Evolutionary conservation across 73 alveolate species (phyloP), one percentile per base, ranked within the genome.

Genomic region (Breviolum minutum): DNA sequence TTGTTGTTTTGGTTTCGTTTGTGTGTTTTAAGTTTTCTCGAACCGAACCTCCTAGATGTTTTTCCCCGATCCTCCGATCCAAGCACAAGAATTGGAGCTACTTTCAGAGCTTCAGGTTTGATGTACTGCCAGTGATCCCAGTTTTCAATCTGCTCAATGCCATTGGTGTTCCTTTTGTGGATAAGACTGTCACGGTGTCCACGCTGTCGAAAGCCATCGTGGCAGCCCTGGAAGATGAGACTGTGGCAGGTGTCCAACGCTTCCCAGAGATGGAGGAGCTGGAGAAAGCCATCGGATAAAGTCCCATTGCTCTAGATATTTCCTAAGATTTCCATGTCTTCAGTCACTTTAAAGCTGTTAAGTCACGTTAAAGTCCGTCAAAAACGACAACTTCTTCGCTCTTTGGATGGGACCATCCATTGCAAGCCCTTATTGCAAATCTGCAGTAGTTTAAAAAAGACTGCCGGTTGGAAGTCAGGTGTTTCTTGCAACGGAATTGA

Each of bases 201-300:
- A 92, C 98, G 63, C 98, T 92, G 22, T 94, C 99, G 30, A 94
- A 80, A 63, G 99, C 99, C 94, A 94, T 94, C 85, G 99, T 94
- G 63, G 99, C 99, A 20, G 99, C 76, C 66, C 71, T 94, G n/a
- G 99, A 94, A 84, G 94, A 94, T 48, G 99, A 94, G 61, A 63
- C 76, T 54, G 99, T 94, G 27, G 7, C 80, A 64, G 99, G 99
- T 26, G 99, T 94, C 54, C 99, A 94, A 69, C 92, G 99, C 70
- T 94, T 77, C 74, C 82, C 94, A 76, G 99, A 94, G 99, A 94
- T 94, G 99, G 99, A 94, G 73, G 99, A 94, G 99, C 94, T 94
- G 20, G 99, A 77, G 86, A 94, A 79, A 85, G 63, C 13, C 60
- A 63, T 92, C 40, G 87, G 76, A 80, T 90, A 64, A 90, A n/a